Conservation (phyloP, 306 rosid species). For the Cucurbita maxima region DNA sequence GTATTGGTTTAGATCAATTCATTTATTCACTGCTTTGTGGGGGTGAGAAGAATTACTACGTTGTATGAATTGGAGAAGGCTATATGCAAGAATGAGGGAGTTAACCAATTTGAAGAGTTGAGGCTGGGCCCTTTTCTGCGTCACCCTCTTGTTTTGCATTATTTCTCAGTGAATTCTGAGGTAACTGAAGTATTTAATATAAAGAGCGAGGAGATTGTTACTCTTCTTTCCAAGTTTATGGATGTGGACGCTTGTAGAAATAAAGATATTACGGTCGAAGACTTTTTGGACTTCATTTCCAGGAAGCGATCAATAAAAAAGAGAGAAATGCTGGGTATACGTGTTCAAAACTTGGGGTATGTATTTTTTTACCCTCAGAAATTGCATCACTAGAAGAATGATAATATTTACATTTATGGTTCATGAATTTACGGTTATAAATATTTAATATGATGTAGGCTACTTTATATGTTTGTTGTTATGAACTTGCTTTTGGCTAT, state of each 20-base stretch:
- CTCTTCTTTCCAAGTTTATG: conserved; percentile 25
- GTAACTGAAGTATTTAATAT: conserved; percentile 43
- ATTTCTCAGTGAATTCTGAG: conserved; percentile 38
- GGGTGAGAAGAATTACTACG: conserved; percentile 51
- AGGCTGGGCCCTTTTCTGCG: conserved; percentile 73
- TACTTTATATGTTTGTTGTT: conserved; percentile 5
- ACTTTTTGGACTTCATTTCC: conserved; percentile 61
- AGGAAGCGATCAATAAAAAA: conserved; percentile 25
- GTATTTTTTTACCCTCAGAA: conserved; percentile 15
- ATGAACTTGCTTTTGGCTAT: neutral
- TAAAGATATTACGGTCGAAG: conserved; percentile 30
- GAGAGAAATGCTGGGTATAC: conserved; percentile 65
- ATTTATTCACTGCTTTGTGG: conserved; percentile 82
- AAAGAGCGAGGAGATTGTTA: conserved; percentile 38
- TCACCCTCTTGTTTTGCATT: conserved; percentile 65
- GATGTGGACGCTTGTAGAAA: conserved; percentile 8
- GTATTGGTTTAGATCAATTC: conserved; percentile 58
- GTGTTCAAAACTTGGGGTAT: conserved; percentile 67
- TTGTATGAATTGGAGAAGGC: conserved; percentile 67
- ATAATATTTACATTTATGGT: neutral
- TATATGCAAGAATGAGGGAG: conserved; percentile 57
- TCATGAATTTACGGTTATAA: neutral
- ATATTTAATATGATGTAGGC: neutral
- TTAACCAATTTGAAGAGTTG: conserved; percentile 51
- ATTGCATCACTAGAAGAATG: neutral